phyloP scores from a whole-genome alignment of 2,329 filamentous ascomycete species.

The Xylariaceae sp. region DNA sequence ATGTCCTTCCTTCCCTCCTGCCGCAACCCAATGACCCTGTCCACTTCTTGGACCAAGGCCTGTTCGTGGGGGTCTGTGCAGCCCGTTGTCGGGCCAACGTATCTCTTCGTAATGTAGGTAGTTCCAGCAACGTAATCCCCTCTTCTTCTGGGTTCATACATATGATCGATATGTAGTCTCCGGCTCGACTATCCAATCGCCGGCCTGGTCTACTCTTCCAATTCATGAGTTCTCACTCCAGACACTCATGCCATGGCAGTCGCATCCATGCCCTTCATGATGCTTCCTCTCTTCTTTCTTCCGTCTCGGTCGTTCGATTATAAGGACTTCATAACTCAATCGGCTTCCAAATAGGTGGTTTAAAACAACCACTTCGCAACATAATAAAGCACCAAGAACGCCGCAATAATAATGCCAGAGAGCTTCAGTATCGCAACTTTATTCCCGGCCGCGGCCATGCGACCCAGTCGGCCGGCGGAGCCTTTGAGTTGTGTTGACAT shows the following conservation, averaged over 20 bases:
- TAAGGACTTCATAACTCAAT: background rate
- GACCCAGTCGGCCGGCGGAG: constrained; percentile 72
- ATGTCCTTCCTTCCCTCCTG: background rate
- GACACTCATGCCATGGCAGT: too few relatives aligned
- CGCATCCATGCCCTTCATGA: background rate
- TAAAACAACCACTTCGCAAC: constrained; percentile 59
- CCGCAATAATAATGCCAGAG: constrained; percentile 70
- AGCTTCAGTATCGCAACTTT: constrained; percentile 88
- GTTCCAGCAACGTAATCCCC: too few relatives aligned
- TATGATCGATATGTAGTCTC: too few relatives aligned
- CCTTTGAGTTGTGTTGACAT: constrained; percentile 80
- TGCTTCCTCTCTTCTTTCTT: background rate
- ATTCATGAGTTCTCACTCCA: too few relatives aligned
- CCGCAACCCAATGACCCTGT: background rate
- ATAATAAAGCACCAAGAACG: constrained; percentile 72
- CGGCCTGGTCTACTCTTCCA: too few relatives aligned
- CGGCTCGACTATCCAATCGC: too few relatives aligned
- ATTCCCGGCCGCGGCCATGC: constrained; percentile 89
- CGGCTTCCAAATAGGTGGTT: constrained; percentile 9
- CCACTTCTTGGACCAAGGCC: background rate
- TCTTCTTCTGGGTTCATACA: too few relatives aligned
- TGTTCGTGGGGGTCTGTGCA: background rate
- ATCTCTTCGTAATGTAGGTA: background rate
- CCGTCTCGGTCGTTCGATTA: too few relatives aligned
- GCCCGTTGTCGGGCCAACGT: background rate